These are phyloP conservation scores for Vanrija sp. DNA, from an alignment of 1,284 basidiomycete genomes.

Conservation along the genomic window DNA sequence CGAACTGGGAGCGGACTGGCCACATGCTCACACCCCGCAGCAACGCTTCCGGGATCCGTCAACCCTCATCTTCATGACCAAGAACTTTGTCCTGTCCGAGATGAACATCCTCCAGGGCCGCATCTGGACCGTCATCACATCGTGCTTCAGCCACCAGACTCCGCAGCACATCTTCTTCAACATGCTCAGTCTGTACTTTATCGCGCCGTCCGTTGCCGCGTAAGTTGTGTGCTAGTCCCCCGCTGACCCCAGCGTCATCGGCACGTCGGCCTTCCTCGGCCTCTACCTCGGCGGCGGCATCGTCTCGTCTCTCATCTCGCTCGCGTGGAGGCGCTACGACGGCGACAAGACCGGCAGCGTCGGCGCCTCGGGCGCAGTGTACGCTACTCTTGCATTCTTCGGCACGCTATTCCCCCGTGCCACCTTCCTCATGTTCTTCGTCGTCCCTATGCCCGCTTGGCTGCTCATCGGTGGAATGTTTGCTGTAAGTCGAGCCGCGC, in stretches of 20 bases:
- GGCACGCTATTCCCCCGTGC: constrained; percentile 65
- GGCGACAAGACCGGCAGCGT: constrained; percentile 51
- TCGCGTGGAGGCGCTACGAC: constrained; percentile 55
- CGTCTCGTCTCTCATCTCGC: constrained; percentile 59
- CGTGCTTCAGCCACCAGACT: constrained; percentile 67
- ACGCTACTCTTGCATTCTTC: constrained; percentile 58
- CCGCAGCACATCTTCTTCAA: constrained; percentile 70
- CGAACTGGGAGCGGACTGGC: too few relatives aligned
- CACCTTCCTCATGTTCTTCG: constrained; percentile 72
- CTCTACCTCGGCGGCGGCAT: constrained; percentile 73
- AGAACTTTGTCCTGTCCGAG: constrained; percentile 63
- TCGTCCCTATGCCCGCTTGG: constrained; percentile 83
- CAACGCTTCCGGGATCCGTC: constrained; percentile 53
- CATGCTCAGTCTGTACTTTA: constrained; percentile 72
- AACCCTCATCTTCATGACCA: constrained; percentile 58
- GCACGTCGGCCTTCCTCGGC: constrained; percentile 64
- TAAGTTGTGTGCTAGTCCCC: constrained; percentile 19
- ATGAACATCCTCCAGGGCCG: constrained; percentile 65
- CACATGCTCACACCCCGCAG: constrained; percentile 13
- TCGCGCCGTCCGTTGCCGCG: constrained; percentile 66
- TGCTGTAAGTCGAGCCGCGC: constrained; percentile 40
- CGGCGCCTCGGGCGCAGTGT: constrained; percentile 58
- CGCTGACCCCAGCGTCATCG: constrained; percentile 54
- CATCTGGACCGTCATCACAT: constrained; percentile 76
- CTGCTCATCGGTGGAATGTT: constrained; percentile 69